These are phyloP conservation scores for Amanita inopinata DNA, from an alignment of 768 basidiomycete genomes.

Conservation along the genomic window DNA sequence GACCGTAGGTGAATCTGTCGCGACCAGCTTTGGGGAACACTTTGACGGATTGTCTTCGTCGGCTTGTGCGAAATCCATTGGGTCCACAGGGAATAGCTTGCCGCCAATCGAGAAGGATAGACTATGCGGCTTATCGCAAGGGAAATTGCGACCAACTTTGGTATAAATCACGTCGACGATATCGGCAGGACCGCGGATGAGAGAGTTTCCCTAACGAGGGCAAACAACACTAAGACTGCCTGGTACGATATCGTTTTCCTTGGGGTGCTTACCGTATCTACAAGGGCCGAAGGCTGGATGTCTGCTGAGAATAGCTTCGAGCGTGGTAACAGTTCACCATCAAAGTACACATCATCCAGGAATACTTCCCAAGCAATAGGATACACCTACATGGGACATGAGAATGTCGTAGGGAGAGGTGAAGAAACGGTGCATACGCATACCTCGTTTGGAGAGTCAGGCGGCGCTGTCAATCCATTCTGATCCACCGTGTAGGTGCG, in stretches of 20 bases:
- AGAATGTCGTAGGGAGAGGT: too few species aligned
- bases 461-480: conserved; percentile 46
- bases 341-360: conserved; percentile 63
- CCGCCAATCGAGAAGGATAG: conserved; percentile 64
- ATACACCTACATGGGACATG: conserved; percentile 33
- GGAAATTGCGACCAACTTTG: conserved; percentile 34
- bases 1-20: conserved; percentile 51
- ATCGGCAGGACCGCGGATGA: conserved; percentile 66
- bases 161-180: conserved; percentile 39
- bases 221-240: neutral
- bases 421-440: conserved; percentile 12
- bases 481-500: conserved; percentile 40
- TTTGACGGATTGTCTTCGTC: conserved; percentile 24
- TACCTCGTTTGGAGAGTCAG: conserved; percentile 54
- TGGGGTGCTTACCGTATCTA: conserved; percentile 54
- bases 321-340: conserved; percentile 48
- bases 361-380: conserved; percentile 66
- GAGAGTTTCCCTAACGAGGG: conserved; percentile 53
- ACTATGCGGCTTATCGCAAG: conserved; percentile 52
- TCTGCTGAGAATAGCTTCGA: conserved; percentile 38
- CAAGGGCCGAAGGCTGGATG: conserved; percentile 50
- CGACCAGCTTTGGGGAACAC: conserved; percentile 46
- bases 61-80: conserved; percentile 56
- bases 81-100: conserved; percentile 60
- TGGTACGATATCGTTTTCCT: neutral